Evolutionary conservation across 2,329 filamentous ascomycete genomes (phyloP).

Genomic region (Clonostachys sp.): DNA sequence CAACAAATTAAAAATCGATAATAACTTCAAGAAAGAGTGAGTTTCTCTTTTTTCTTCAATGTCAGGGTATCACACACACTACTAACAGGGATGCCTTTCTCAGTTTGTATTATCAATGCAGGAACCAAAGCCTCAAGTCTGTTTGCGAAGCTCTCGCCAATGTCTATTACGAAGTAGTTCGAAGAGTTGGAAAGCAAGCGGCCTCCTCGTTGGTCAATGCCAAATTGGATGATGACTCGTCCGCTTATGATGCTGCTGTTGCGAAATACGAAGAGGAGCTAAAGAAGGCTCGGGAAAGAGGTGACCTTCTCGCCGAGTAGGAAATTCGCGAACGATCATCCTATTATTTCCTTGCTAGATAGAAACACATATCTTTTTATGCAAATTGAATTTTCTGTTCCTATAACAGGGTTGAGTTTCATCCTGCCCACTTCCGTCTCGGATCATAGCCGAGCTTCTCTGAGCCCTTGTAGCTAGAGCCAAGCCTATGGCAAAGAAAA

Average conservation of each 20-base stretch:
- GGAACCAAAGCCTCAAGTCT: conserved; percentile 2
- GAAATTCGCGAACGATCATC: not conserved
- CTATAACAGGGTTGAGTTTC: no score
- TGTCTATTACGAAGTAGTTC: conserved; percentile 23
- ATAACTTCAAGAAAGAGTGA: conserved; percentile 30
- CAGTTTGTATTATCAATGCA: conserved; percentile 21
- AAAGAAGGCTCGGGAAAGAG: not conserved
- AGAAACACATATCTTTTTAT: no score
- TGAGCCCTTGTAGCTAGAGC: no score
- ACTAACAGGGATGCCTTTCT: not conserved
- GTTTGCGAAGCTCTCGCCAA: conserved; percentile 19
- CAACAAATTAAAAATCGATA: conserved; percentile 11
- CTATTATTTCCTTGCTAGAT: no score
- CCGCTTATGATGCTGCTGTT: conserved; percentile 2
- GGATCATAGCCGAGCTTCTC: no score
- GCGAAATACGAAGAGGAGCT: not conserved
- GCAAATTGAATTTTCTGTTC: no score
- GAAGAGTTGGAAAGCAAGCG: conserved; percentile 14
- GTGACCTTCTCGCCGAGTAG: not conserved
- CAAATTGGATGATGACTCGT: not conserved
- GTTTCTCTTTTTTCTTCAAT: conserved; percentile 1
- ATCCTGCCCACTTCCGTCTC: no score
- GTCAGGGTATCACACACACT: not conserved
- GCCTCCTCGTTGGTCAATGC: not conserved
- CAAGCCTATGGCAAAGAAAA: no score